A percentile compares a stretch with the other conserved stretches of the same genome.
These are phyloP conservation scores for Nyctanthes arbortristis DNA, from an alignment of 257 asterid species.

Conservation along the genomic window DNA sequence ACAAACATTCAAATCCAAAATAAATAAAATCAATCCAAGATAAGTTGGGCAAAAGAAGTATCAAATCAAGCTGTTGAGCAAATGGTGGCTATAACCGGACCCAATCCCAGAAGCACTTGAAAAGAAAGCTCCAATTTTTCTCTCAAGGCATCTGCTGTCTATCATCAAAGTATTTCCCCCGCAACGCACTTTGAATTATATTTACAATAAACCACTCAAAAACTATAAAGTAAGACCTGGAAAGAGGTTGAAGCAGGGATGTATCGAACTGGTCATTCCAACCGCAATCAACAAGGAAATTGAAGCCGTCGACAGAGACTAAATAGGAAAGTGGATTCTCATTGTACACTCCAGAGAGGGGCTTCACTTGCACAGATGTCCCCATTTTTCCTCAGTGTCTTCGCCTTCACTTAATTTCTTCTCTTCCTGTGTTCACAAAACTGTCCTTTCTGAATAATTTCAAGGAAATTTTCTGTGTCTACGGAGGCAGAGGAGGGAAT, in stretches of 20 bases:
- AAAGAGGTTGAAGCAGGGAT: slow-evolving; percentile 85
- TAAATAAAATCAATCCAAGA: background rate
- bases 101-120: background rate
- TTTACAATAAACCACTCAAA: slow-evolving; percentile 6
- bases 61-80: background rate
- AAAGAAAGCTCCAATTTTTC: background rate
- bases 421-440: background rate
- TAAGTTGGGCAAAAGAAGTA: background rate
- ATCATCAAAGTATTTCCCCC: too few relatives aligned
- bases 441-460: slow-evolving; percentile 1
- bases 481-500: slow-evolving; percentile 18
- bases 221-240: slow-evolving; percentile 50
- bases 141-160: background rate
- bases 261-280: slow-evolving; percentile 98
- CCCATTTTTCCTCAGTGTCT: slow-evolving; percentile 53
- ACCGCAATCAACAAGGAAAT: slow-evolving; percentile 91
- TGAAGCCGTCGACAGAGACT: slow-evolving; percentile 87
- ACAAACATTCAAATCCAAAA: background rate
- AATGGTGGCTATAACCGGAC: background rate
- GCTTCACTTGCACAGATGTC: slow-evolving; percentile 96
- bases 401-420: too few relatives aligned
- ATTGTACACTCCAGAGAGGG: slow-evolving; percentile 88
- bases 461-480: background rate
- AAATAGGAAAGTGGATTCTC: slow-evolving; percentile 91
- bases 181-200: background rate